Percentiles rank a stretch among this genome's conserved stretches.
phyloP scores from a whole-genome alignment of 306 rosid genomes.

The Castanea sativa region DNA sequence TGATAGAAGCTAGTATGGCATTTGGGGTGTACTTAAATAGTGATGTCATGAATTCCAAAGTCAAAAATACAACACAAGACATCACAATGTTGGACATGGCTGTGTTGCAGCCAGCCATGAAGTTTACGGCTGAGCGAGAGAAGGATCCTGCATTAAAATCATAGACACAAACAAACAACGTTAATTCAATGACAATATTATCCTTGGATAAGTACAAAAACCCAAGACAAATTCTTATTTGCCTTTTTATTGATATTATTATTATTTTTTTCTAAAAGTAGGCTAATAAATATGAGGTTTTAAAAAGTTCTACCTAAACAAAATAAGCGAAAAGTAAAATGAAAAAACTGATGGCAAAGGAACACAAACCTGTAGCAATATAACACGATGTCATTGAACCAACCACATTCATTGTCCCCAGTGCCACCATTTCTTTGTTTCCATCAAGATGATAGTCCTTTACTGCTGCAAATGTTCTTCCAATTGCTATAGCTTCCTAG shows the following conservation, averaged over 20 bases:
- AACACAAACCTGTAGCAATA: conserved; percentile 73
- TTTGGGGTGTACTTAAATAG: conserved; percentile 94
- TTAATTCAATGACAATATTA: no score
- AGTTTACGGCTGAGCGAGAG: conserved; percentile 94
- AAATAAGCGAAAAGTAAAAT: no score
- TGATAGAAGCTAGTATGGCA: conserved; percentile 85
- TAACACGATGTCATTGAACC: conserved; percentile 98
- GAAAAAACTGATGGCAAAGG: no score
- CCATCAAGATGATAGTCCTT: conserved; percentile 94
- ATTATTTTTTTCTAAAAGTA: no score
- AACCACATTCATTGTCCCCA: conserved; percentile 85
- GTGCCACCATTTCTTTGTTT: conserved; percentile 97
- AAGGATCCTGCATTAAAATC: conserved; percentile 67
- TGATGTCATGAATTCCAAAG: conserved; percentile 80
- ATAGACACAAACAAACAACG: no score
- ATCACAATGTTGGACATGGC: conserved; percentile 88
- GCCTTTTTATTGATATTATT: no score
- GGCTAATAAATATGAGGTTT: no score
- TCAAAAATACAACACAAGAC: conserved; percentile 80
- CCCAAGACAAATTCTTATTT: no score
- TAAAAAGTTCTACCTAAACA: no score
- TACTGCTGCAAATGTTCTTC: conserved; percentile 95
- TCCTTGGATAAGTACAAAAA: no score
- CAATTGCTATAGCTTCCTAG: conserved; percentile 94
- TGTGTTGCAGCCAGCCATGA: conserved; percentile 88